These are phyloP conservation scores for Sporisorium sorghi DNA, from an alignment of 1,284 basidiomycete species.

Conservation along the genomic window DNA sequence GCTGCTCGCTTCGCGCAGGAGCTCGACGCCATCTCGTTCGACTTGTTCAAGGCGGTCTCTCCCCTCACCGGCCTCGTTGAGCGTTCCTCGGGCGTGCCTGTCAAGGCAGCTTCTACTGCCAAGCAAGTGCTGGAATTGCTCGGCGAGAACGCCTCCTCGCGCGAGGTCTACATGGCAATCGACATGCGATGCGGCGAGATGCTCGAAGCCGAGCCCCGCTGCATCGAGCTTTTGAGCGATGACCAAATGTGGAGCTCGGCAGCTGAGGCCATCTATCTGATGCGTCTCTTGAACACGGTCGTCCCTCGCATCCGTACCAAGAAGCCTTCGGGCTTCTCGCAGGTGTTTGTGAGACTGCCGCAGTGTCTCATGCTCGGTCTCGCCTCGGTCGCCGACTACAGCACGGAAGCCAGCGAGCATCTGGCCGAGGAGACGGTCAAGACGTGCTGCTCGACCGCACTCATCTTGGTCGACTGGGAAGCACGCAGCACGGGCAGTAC, in stretches of 20 bases:
- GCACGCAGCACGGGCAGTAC: constrained; percentile 21
- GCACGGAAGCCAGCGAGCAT: constrained; percentile 5
- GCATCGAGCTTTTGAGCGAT: constrained; percentile 7
- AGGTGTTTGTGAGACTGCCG: constrained; percentile 47
- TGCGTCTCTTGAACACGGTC: constrained; percentile 38
- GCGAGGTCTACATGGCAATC: constrained; percentile 60
- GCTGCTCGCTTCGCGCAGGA: constrained; percentile 30
- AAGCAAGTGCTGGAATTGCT: constrained; percentile 38
- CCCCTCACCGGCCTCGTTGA: constrained; percentile 46
- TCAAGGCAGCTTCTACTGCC: constrained; percentile 22
- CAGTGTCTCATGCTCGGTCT: constrained; percentile 41
- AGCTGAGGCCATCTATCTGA: constrained; percentile 34
- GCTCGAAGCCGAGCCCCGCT: constrained; percentile 14
- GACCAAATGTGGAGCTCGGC: constrained; percentile 19
- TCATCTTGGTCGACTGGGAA: constrained; percentile 48
- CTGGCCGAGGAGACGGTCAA: constrained; percentile 27
- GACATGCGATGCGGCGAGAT: constrained; percentile 55
- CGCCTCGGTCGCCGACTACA: constrained; percentile 6
- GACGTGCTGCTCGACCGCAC: constrained; percentile 37
- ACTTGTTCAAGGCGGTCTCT: constrained; percentile 52
- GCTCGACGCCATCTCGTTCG: constrained; percentile 51
- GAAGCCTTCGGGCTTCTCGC: constrained; percentile 55
- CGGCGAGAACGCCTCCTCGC: constrained; percentile 46
- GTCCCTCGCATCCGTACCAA: constrained; percentile 60
- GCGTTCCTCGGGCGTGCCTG: constrained; percentile 11